Base-by-base conservation (phyloP, 441 rosid species). In the Theobroma grandiflorum region DNA sequence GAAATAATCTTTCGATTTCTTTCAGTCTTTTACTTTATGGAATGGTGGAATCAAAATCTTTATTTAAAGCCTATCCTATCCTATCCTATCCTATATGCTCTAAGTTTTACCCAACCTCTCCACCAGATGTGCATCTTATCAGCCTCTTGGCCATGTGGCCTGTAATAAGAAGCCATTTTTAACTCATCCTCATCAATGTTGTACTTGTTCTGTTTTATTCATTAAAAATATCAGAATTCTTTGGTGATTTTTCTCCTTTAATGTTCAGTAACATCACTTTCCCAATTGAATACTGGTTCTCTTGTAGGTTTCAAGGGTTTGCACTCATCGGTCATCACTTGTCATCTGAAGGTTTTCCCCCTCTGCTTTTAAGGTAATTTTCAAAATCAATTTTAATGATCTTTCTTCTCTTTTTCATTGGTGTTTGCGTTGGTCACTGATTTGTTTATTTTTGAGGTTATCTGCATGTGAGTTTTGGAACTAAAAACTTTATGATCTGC, bases 291-390 rank as follows among this genome's bases (percentile, higher is more conserved):
- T 74, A 35, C 31, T 61, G 82, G 43, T 74, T 42, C 65, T 66
- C n/a, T 49, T 69, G 67, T 69, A 61, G 77, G 38, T 70, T 71
- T 6, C 49, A 4, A 53, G 71, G 38, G 65, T 79, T 11, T 64
- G 52, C 55, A 20, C 63, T 64, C 37, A 5, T 20, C 58, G 43
- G 40, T 57, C 59, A 22, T 62, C 42, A 33, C 22, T 71, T 50
- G 50, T 38, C 67, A 22, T 45, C 10, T 80, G 70, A 40, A 75
- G 52, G 20, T 45, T 26, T 47, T 66, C 4, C 35, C 38, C 61
- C 22, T 26, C 42, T 68, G 38, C 38, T 58, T 43, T 18, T 4
- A 31, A 67, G 72, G 76, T 68, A 70, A 62, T 66, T 75, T 64
- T 18, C 11, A 22, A 18, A 37, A 20, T 58, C 14, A 18, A 37